Conservation (phyloP, 2,329 filamentous ascomycete genomes). For the Nemania serpens region DNA sequence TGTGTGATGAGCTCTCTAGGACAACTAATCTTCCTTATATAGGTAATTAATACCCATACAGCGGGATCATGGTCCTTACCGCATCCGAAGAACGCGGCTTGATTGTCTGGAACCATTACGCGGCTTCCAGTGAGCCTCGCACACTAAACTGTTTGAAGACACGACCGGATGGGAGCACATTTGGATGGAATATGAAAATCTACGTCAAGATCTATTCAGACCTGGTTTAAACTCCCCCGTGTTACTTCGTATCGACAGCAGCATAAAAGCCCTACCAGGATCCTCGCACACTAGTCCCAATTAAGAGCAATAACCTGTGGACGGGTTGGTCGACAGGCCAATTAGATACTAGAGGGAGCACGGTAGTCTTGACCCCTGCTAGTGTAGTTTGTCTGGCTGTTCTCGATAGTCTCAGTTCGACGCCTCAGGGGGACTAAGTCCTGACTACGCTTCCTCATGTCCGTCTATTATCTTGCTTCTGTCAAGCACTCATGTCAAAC, state of each 20-base stretch:
- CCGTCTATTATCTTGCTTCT: too few species aligned
- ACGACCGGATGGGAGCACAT: background rate
- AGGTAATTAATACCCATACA: too few species aligned
- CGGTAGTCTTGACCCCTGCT: too few species aligned
- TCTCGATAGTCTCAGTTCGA: background rate
- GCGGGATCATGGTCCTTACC: background rate
- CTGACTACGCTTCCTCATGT: too few species aligned
- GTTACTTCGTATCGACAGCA: too few species aligned
- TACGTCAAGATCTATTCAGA: too few species aligned
- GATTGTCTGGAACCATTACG: background rate
- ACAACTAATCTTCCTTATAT: background rate
- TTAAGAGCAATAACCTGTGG: background rate
- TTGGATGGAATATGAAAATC: background rate
- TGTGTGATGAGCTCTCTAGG: background rate
- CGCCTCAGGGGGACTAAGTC: too few species aligned
- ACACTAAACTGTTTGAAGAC: conserved; percentile 15
- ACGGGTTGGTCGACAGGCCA: too few species aligned
- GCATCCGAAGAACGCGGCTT: background rate
- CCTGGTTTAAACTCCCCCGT: too few species aligned
- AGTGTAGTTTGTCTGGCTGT: background rate
- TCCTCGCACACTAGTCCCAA: conserved; percentile 21
- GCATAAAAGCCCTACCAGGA: conserved; percentile 4
- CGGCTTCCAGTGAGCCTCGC: background rate
- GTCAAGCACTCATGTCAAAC: conserved; percentile 7
- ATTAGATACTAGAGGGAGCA: too few species aligned